These are phyloP conservation scores for Trichopus zeylanicus DNA, from an alignment of 116 monocot genomes.

Conservation along the genomic window DNA sequence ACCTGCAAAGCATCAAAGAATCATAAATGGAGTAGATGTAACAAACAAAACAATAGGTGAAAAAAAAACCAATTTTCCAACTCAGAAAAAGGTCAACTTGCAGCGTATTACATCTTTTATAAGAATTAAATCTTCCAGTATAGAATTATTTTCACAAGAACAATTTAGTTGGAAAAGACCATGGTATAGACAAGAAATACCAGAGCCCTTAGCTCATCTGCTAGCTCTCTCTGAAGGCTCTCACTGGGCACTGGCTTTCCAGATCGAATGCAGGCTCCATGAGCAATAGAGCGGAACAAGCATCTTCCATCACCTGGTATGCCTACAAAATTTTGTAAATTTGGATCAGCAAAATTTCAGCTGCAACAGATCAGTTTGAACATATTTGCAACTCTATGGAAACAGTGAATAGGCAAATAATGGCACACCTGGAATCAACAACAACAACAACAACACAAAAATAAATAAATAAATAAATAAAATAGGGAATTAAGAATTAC, in stretches of 20 bases:
- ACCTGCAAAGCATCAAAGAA: conserved; percentile 63
- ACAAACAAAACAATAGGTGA: no score
- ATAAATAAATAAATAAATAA: no score
- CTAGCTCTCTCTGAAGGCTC: conserved; percentile 67
- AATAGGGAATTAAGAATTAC: conserved; percentile 14
- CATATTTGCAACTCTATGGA: no score
- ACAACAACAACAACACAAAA: no score
- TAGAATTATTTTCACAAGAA: not conserved
- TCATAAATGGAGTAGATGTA: not conserved
- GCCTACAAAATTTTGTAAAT: conserved; percentile 32
- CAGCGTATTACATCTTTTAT: not conserved
- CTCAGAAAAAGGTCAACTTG: not conserved
- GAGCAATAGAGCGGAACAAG: conserved; percentile 82
- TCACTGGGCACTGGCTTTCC: conserved; percentile 62
- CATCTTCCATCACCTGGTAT: conserved; percentile 99
- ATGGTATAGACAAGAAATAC: conserved; percentile 17
- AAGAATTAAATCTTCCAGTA: not conserved
- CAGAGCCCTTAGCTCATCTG: conserved; percentile 72
- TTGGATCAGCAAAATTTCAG: not conserved
- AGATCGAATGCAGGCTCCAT: conserved; percentile 74
- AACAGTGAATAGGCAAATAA: no score
- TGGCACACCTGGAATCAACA: no score
- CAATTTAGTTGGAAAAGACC: not conserved
- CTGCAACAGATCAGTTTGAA: no score
- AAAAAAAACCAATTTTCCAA: not conserved